These are phyloP conservation scores for Talaromyces sp. DNA, from an alignment of 2,329 filamentous ascomycete genomes.

Conservation along the genomic window DNA sequence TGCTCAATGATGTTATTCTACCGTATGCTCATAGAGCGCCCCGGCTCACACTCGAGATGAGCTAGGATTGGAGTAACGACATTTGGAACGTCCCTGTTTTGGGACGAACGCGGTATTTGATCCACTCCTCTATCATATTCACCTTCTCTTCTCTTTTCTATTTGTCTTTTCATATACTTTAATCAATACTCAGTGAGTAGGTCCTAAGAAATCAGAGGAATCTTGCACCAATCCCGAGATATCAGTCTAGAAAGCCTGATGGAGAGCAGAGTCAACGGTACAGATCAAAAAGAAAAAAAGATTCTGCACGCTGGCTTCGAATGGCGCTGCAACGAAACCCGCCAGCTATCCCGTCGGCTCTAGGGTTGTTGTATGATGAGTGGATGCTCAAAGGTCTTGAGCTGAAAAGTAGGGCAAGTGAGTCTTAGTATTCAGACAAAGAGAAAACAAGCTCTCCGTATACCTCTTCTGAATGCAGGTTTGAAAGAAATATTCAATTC, in stretches of 20 bases:
- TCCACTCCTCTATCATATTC: background rate
- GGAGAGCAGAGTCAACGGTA: background rate
- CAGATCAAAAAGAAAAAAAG: background rate
- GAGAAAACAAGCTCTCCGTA: background rate
- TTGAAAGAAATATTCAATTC: background rate
- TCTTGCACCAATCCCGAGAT: background rate
- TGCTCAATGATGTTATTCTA: slow-evolving; percentile 39
- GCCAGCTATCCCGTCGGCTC: background rate
- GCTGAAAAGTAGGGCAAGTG: background rate
- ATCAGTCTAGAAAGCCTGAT: background rate
- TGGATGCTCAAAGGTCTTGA: slow-evolving; percentile 6
- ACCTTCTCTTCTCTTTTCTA: no score
- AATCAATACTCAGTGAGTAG: no score
- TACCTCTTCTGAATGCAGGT: background rate
- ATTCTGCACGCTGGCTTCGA: slow-evolving; percentile 9
- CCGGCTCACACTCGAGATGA: slow-evolving; percentile 39
- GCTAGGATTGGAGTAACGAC: slow-evolving; percentile 38
- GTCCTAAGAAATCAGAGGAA: slow-evolving; percentile 4
- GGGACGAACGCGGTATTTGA: slow-evolving; percentile 14
- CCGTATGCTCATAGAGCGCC: slow-evolving; percentile 40
- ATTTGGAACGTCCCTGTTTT: slow-evolving; percentile 43
- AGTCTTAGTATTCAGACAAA: background rate
- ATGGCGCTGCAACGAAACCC: slow-evolving; percentile 5
- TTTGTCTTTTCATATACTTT: no score
- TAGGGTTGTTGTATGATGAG: slow-evolving; percentile 1